Base-by-base conservation (phyloP, 495 filamentous ascomycete species). In the Penicillium nucicola region DNA sequence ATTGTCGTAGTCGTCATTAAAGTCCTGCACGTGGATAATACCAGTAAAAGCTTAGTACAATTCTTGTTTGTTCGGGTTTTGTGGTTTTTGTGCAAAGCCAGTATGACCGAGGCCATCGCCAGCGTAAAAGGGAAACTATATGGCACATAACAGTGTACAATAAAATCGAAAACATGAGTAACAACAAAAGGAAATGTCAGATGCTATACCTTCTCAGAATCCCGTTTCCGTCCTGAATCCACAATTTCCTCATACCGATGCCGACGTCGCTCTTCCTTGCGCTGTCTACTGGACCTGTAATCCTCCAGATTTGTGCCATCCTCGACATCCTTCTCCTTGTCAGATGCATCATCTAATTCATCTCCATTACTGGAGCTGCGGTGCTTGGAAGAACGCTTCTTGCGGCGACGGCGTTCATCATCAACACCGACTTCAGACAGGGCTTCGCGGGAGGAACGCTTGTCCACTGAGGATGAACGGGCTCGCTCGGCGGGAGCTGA, bases 191-290 rank as follows among this genome's bases (percentile, higher is more conserved):
- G 53, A 63, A 61, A 66, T 54, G 45, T 65, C 64, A 70, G 51
- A 63, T 60, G 65, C 65, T 72, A 75, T 77, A 77, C 73, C 73
- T 77, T 77, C 65, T 68, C 67, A 61, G 58, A 65, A 38, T 60
- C 57, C 58, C 59, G 51, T 47, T 54, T 52, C 33, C 56, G 62
- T 48, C 67, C 67, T 22, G 60, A 66, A 15, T 69, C 72, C 51
- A 62, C 51, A 53, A 62, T 66, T 12, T 69, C 69, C 40, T 67
- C 72, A 41, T 74, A 68, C 46, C 55, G 58, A 41, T 74, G 64
- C 48, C 68, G 67, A 43, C 72, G 68, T 38, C 53, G 57, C 40
- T 72, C 69, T 56, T 76, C 68, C 64, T 67, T 68, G 46, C 64
- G 62, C 43, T 68, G 65, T 45, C 69, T 65, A 55, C 60, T 60